These are phyloP conservation scores for Nepenthes gracilis DNA, from an alignment of 148 eudicot species.

Conservation along the genomic window DNA sequence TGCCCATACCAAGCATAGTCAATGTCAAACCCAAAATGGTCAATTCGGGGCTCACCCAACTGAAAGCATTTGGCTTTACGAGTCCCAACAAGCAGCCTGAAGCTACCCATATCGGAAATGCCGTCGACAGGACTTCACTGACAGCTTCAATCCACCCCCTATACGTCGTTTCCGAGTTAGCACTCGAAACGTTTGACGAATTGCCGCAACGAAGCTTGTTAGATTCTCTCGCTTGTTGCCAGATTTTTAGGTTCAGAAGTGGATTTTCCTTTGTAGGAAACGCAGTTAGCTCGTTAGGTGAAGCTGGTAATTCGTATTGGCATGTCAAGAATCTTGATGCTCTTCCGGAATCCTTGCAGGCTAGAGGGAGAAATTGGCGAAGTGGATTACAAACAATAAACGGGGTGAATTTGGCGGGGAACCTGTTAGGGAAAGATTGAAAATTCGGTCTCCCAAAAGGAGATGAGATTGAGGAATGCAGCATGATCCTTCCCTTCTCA, in stretches of 20 bases:
- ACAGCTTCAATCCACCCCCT: conserved; percentile 30
- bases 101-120: conserved; percentile 82
- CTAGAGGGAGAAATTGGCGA: neutral
- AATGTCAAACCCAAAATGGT: conserved; percentile 52
- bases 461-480: neutral
- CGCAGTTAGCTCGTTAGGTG: conserved; percentile 5
- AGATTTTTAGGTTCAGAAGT: conserved; percentile 1
- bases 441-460: neutral
- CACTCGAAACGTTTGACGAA: conserved; percentile 43
- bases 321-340: conserved; percentile 1
- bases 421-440: neutral
- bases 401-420: neutral
- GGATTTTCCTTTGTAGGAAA: conserved; percentile 2
- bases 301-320: neutral
- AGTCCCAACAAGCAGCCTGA: conserved; percentile 64
- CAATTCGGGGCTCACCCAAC: conserved; percentile 55
- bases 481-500: neutral
- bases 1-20: conserved; percentile 91
- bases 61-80: conserved; percentile 37
- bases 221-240: neutral
- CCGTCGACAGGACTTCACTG: conserved; percentile 54
- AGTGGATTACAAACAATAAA: neutral
- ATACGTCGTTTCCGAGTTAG: conserved; percentile 7
- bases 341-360: neutral
- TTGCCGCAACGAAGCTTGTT: conserved; percentile 40